phyloP scores from a whole-genome alignment of 2,329 filamentous ascomycete genomes.

The Cercospora canescens region DNA sequence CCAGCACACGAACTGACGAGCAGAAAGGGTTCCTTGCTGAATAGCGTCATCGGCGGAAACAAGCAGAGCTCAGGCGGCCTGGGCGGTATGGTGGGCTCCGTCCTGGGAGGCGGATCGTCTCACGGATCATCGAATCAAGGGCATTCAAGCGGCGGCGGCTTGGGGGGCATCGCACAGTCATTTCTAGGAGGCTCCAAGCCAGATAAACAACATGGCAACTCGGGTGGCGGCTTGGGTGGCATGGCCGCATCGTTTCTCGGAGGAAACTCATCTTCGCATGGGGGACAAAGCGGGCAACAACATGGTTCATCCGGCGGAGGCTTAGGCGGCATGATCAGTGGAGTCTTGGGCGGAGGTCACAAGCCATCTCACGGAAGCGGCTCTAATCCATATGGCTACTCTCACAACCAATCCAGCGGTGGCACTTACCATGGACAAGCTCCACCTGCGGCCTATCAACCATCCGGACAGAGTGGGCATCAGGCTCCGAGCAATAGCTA shows the following conservation, averaged over 20 bases:
- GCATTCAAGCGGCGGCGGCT: slow-evolving; percentile 22
- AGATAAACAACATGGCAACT: slow-evolving; percentile 21
- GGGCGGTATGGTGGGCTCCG: slow-evolving; percentile 24
- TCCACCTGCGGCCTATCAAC: slow-evolving; percentile 38
- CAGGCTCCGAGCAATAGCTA: slow-evolving; percentile 26
- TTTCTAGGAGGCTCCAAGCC: slow-evolving; percentile 34
- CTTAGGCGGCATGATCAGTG: slow-evolving; percentile 31
- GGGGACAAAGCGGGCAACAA: slow-evolving; percentile 23
- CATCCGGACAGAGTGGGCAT: slow-evolving; percentile 25
- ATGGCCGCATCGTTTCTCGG: slow-evolving; percentile 30
- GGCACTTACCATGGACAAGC: slow-evolving; percentile 40
- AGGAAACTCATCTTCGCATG: slow-evolving; percentile 23
- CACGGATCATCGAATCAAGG: slow-evolving; percentile 18
- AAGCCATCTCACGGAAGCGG: slow-evolving; percentile 30
- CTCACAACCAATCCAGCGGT: slow-evolving; percentile 30
- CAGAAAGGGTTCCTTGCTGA: slow-evolving; percentile 29
- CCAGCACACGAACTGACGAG: slow-evolving; percentile 15
- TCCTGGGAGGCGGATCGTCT: slow-evolving; percentile 24
- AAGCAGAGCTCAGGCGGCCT: slow-evolving; percentile 30
- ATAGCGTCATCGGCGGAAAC: slow-evolving; percentile 32
- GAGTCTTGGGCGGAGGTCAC: slow-evolving; percentile 33
- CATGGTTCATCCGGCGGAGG: slow-evolving; percentile 26
- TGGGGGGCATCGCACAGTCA: slow-evolving; percentile 33
- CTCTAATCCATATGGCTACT: slow-evolving; percentile 39
- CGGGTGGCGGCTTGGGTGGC: slow-evolving; percentile 26